A percentile compares a stretch with the other conserved stretches of the same genome.
Conservation (phyloP, 345 rosid species). For the Linum trigynum region DNA sequence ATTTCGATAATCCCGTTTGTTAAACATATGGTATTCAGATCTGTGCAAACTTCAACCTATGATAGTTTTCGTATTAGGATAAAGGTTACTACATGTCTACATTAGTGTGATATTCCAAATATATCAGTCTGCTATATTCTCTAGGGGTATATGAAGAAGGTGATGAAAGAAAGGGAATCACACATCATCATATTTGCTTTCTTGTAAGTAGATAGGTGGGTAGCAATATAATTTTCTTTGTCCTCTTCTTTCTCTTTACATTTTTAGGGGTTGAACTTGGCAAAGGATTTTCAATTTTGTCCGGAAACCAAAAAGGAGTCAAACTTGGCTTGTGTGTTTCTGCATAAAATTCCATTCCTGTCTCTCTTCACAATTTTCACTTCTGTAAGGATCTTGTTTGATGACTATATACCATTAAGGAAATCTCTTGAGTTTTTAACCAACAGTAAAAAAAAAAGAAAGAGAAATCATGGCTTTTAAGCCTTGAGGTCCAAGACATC, state of each 20-base stretch:
- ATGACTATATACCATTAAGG: too few species aligned
- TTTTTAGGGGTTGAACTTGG: neutral
- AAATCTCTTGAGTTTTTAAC: neutral
- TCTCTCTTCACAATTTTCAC: neutral
- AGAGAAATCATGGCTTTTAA: neutral
- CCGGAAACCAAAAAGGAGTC: neutral
- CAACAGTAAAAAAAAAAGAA: neutral
- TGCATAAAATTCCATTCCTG: neutral
- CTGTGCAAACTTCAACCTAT: too few species aligned
- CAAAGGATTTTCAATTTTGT: neutral
- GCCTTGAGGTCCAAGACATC: neutral
- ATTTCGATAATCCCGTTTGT: too few species aligned
- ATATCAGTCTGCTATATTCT: slow-evolving; percentile 5
- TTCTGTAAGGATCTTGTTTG: neutral
- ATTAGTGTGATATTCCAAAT: neutral
- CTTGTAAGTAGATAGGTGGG: neutral
- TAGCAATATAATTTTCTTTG: neutral
- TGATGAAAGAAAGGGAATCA: slow-evolving; percentile 14
- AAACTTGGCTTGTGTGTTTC: slow-evolving; percentile 1
- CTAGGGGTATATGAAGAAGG: slow-evolving; percentile 3
- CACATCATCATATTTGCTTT: slow-evolving; percentile 5
- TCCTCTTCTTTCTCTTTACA: neutral
- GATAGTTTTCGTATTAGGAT: too few species aligned
- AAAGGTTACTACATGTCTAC: too few species aligned
- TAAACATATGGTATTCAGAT: too few species aligned